Evolutionary conservation across 1,139 yeast genomes (phyloP).

Genomic region (Lodderomyces metapsilosis): DNA sequence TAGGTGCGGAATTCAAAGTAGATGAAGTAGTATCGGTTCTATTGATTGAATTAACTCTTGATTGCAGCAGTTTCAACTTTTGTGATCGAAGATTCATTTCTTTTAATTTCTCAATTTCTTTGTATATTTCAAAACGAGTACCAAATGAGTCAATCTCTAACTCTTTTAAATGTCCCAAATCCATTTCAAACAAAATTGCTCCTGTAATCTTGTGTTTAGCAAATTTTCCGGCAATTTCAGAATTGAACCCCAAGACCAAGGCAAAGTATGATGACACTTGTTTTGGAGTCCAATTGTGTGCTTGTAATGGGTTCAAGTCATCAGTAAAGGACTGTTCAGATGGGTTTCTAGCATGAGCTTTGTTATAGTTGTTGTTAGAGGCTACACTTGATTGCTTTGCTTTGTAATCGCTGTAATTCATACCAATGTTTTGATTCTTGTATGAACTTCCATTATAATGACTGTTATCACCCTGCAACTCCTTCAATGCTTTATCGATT

Average conservation of each 20-base stretch:
- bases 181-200: conserved; percentile 77
- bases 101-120: conserved; percentile 77
- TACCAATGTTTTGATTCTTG: too few relatives aligned
- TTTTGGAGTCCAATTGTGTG: conserved; percentile 75
- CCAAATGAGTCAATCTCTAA: conserved; percentile 92
- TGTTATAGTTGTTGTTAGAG: conserved; percentile 1
- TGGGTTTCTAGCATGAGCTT: conserved; percentile 9
- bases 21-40: conserved; percentile 11
- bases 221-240: conserved; percentile 72
- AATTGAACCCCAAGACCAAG: conserved; percentile 65
- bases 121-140: conserved; percentile 86
- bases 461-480: conserved; percentile 45
- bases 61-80: conserved; percentile 11
- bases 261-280: conserved; percentile 81
- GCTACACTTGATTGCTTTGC: conserved; percentile 5
- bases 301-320: conserved; percentile 49
- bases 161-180: conserved; percentile 82
- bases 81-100: conserved; percentile 18
- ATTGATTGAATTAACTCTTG: conserved; percentile 11
- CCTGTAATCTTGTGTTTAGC: conserved; percentile 89
- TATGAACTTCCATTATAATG: not conserved
- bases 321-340: conserved; percentile 22
- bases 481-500: conserved; percentile 81
- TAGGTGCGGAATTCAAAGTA: conserved; percentile 12
- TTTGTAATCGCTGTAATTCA: not conserved